phyloP scores from a whole-genome alignment of 345 rosid species.

The Linum trigynum region DNA sequence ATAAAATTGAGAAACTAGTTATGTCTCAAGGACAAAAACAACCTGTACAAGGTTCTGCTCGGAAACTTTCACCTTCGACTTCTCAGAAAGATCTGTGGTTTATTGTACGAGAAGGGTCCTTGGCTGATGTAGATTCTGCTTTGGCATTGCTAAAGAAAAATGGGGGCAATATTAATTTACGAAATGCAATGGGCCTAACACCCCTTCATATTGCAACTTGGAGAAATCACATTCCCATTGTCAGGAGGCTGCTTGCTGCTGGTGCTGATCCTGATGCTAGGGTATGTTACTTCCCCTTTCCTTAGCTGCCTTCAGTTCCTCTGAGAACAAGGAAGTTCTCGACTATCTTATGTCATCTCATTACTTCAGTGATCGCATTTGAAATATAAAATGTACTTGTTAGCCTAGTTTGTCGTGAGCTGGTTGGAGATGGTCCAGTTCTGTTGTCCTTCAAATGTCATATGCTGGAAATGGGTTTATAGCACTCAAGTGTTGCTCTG shows the following conservation, averaged over 20 bases:
- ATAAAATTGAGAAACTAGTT: slow-evolving; percentile 39
- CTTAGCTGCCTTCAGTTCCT: slow-evolving; percentile 2
- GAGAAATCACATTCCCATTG: slow-evolving; percentile 91
- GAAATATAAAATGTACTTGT: no score
- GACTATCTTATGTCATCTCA: not conserved
- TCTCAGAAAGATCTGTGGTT: slow-evolving; percentile 67
- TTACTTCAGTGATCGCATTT: no score
- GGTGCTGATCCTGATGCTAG: slow-evolving; percentile 98
- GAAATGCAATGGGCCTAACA: slow-evolving; percentile 71
- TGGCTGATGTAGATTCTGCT: slow-evolving; percentile 73
- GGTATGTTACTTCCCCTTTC: slow-evolving; percentile 43
- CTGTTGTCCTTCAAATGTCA: not conserved
- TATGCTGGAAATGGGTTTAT: not conserved
- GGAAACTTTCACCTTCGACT: slow-evolving; percentile 34
- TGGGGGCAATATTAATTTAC: slow-evolving; percentile 64
- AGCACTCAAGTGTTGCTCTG: not conserved
- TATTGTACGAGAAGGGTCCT: slow-evolving; percentile 66
- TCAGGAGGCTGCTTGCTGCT: slow-evolving; percentile 75
- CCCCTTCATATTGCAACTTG: slow-evolving; percentile 84
- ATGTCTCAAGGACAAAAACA: slow-evolving; percentile 60
- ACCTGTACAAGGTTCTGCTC: slow-evolving; percentile 34
- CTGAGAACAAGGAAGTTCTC: not conserved
- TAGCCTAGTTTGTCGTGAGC: not conserved
- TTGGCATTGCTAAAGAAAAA: slow-evolving; percentile 61
- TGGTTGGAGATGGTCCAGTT: not conserved